Conservation (phyloP, 352 stramenopile species). For the Phytophthora tubulina region DNA sequence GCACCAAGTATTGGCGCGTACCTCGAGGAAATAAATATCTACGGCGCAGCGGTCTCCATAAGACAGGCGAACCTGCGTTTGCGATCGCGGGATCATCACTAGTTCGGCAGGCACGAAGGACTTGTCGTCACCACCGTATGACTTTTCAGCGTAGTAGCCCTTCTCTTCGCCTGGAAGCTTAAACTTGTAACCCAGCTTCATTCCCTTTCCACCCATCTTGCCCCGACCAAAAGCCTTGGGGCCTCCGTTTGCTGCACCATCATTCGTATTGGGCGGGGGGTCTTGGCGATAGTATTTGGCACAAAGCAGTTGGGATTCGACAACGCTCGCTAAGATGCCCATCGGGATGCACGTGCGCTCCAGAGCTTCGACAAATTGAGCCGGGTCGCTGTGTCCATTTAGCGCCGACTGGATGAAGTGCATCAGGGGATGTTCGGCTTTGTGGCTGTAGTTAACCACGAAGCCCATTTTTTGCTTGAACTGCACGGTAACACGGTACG, state of each 20-base stretch:
- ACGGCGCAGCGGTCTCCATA: slow-evolving; percentile 88
- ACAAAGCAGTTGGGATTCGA: slow-evolving; percentile 86
- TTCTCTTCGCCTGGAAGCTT: slow-evolving; percentile 89
- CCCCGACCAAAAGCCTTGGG: slow-evolving; percentile 67
- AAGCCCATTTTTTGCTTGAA: slow-evolving; percentile 92
- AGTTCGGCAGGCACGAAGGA: slow-evolving; percentile 87
- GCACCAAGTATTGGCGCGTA: slow-evolving; percentile 30
- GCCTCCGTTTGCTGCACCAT: slow-evolving; percentile 40
- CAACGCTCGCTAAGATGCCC: slow-evolving; percentile 82
- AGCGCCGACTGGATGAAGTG: slow-evolving; percentile 89
- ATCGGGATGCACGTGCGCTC: slow-evolving; percentile 88
- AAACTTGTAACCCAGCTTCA: slow-evolving; percentile 90
- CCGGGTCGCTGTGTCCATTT: slow-evolving; percentile 82
- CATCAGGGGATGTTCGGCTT: slow-evolving; percentile 85
- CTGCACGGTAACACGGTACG: slow-evolving; percentile 84
- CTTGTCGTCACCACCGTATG: slow-evolving; percentile 87
- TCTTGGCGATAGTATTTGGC: slow-evolving; percentile 89
- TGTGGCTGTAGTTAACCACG: slow-evolving; percentile 90
- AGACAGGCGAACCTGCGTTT: slow-evolving; percentile 85
- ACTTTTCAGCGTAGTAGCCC: slow-evolving; percentile 87
- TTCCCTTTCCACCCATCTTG: slow-evolving; percentile 86
- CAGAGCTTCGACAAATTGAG: slow-evolving; percentile 83
- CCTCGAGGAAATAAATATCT: slow-evolving; percentile 93
- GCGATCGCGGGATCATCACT: slow-evolving; percentile 85
- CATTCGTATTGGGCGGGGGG: slow-evolving; percentile 45